These are phyloP conservation scores for Dactylis glomerata DNA, from an alignment of 176 grass and related monocot genomes.

Conservation along the genomic window DNA sequence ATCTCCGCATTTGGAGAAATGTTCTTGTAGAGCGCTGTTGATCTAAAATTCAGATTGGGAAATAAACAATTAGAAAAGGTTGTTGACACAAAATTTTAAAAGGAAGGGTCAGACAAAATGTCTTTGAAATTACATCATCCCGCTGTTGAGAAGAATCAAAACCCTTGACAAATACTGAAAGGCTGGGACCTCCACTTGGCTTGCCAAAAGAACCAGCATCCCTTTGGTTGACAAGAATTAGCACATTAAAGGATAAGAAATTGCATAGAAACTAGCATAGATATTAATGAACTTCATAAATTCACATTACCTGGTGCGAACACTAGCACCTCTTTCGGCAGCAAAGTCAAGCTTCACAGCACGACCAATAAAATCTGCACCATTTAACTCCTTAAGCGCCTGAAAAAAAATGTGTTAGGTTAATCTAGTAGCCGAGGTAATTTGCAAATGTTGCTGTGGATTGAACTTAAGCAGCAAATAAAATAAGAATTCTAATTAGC, in stretches of 20 bases:
- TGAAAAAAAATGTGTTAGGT: neutral
- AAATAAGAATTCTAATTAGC: neutral
- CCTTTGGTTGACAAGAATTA: conserved; percentile 21
- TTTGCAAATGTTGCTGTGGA: neutral
- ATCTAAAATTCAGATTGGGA: conserved; percentile 42
- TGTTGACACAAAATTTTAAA: neutral
- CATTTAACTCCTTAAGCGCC: conserved; percentile 50
- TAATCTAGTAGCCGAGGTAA: neutral
- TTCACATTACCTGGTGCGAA: conserved; percentile 51
- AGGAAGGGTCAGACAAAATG: neutral
- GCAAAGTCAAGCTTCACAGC: conserved; percentile 65
- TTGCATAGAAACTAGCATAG: neutral
- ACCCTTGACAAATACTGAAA: conserved; percentile 69
- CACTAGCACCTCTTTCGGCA: conserved; percentile 45
- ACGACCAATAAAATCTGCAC: conserved; percentile 56
- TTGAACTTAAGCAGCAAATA: neutral
- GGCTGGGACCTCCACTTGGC: conserved; percentile 33
- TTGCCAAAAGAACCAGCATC: conserved; percentile 66
- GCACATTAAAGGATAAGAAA: neutral
- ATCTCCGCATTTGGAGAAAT: conserved; percentile 72
- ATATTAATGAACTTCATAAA: neutral
- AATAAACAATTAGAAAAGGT: neutral
- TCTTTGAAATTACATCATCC: conserved; percentile 45
- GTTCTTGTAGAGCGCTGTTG: conserved; percentile 48
- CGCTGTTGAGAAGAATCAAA: conserved; percentile 57